Evolutionary conservation across 1,284 basidiomycete species (phyloP).

Genomic region (Puccinia coronata): DNA sequence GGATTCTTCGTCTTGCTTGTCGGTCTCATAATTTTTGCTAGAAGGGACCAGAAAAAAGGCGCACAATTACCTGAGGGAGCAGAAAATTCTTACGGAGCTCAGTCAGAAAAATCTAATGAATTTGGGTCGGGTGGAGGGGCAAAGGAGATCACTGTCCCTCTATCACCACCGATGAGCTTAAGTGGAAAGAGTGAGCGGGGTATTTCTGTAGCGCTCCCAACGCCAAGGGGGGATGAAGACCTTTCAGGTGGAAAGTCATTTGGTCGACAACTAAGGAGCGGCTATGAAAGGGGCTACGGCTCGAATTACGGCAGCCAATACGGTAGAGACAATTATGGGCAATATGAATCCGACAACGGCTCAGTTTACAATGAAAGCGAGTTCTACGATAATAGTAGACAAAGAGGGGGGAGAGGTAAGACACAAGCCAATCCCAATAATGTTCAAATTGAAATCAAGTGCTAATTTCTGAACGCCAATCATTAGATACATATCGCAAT

Average conservation of each 20-base stretch:
- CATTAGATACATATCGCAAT: conserved; percentile 3
- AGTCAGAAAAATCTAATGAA: background rate
- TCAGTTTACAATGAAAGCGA: conserved; percentile 28
- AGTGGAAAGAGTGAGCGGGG: conserved; percentile 14
- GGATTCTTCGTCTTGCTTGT: conserved; percentile 3
- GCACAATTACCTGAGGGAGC: background rate
- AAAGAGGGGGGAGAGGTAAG: conserved; percentile 21
- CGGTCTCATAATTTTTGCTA: background rate
- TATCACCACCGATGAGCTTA: conserved; percentile 19
- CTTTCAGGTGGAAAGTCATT: background rate
- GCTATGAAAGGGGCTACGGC: background rate
- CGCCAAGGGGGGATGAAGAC: conserved; percentile 4
- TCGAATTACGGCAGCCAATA: conserved; percentile 19
- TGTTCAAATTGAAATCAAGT: background rate
- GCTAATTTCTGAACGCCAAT: background rate
- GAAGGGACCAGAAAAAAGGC: conserved; percentile 4
- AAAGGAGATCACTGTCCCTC: conserved; percentile 7
- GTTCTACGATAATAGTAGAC: conserved; percentile 31
- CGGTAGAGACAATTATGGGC: background rate
- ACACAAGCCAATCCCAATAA: background rate
- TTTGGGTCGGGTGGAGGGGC: background rate
- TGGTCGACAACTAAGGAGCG: background rate
- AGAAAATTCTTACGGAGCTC: background rate
- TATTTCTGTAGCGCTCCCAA: conserved; percentile 9
- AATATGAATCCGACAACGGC: background rate